phyloP scores from a whole-genome alignment of 345 rosid genomes.

The Euphorbia tirucalli region DNA sequence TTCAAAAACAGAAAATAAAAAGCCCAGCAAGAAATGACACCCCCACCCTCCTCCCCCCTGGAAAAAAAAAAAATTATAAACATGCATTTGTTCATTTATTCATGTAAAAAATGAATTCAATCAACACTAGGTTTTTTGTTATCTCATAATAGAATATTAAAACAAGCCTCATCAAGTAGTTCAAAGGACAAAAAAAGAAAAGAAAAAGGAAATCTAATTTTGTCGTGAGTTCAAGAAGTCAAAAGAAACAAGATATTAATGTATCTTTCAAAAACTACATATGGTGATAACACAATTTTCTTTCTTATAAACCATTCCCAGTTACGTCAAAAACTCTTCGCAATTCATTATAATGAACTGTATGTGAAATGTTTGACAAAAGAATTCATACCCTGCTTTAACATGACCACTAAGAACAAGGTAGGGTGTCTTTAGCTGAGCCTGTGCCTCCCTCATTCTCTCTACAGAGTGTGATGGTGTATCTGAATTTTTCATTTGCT shows the following conservation, averaged over 20 bases:
- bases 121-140: not conserved
- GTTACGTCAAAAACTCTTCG: not conserved
- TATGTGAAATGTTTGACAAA: not conserved
- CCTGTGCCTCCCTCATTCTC: slow-evolving; percentile 96
- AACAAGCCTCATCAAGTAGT: not conserved
- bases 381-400: slow-evolving; percentile 69
- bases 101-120: not conserved
- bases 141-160: not conserved
- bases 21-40: not conserved
- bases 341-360: slow-evolving; percentile 10
- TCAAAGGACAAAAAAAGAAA: not conserved
- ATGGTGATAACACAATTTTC: not conserved
- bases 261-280: not conserved
- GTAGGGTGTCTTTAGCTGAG: slow-evolving; percentile 80
- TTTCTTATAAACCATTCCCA: not conserved
- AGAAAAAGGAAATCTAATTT: not conserved
- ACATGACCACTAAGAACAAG: slow-evolving; percentile 97
- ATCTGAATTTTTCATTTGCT: slow-evolving; percentile 98
- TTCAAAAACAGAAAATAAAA: too few relatives aligned
- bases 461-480: slow-evolving; percentile 87
- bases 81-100: too few relatives aligned
- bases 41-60: too few relatives aligned
- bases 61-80: too few relatives aligned
- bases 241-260: not conserved
- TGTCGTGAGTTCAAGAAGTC: not conserved